Evolutionary conservation across 176 grass and related monocot species (phyloP).

Genomic region (Aegilops tauschii): DNA sequence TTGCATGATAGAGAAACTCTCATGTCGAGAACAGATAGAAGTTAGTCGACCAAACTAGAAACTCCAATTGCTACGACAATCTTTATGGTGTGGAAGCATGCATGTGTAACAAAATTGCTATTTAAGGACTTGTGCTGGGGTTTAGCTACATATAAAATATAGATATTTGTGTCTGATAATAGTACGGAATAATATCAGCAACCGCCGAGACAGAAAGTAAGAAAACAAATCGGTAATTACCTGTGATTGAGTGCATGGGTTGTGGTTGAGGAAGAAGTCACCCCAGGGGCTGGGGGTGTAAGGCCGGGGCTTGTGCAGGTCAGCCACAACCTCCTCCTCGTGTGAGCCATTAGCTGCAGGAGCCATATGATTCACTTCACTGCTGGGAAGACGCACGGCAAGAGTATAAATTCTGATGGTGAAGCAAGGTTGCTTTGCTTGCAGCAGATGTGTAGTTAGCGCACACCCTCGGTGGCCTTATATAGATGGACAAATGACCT

Average conservation of each 20-base stretch:
- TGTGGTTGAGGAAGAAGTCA: background rate
- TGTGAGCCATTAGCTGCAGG: no score
- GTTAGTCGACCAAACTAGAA: background rate
- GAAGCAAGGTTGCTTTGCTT: no score
- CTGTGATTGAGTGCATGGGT: background rate
- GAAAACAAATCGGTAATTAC: background rate
- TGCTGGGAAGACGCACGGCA: no score
- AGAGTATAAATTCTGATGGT: no score
- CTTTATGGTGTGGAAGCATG: background rate
- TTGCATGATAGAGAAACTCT: background rate
- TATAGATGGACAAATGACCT: no score
- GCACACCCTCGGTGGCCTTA: no score
- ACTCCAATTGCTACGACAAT: background rate
- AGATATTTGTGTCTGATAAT: no score
- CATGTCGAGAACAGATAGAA: no score
- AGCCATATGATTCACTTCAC: no score
- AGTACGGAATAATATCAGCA: no score
- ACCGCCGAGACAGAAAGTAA: background rate
- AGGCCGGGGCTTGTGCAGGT: background rate
- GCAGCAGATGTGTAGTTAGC: no score
- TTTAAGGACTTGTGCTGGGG: background rate
- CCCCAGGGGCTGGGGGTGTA: background rate
- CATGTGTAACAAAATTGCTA: background rate
- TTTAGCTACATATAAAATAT: background rate
- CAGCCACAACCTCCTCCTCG: background rate